phyloP scores from a whole-genome alignment of 192 early-diverging fungal species.

The Linnemannia elongata region DNA sequence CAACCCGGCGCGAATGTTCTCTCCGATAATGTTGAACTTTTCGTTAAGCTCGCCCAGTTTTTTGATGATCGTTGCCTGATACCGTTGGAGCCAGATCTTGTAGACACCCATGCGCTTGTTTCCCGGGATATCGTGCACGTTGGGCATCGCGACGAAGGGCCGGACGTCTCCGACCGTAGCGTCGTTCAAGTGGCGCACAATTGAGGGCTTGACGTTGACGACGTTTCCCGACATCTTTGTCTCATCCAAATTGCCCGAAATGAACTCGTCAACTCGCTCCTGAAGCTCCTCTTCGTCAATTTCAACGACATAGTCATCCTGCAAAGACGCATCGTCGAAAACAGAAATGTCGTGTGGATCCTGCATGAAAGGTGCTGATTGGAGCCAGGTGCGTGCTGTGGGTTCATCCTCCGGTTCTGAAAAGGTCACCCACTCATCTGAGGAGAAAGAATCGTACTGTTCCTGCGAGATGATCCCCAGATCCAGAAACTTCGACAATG shows the following conservation, averaged over 20 bases:
- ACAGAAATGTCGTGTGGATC: slow-evolving; percentile 47
- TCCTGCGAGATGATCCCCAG: slow-evolving; percentile 31
- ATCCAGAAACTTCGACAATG: slow-evolving; percentile 49
- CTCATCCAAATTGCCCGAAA: slow-evolving; percentile 35
- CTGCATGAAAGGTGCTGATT: slow-evolving; percentile 27
- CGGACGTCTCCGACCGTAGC: slow-evolving; percentile 23
- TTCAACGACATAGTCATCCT: slow-evolving; percentile 57
- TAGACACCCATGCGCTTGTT: slow-evolving; percentile 52
- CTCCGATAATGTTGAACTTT: slow-evolving; percentile 31
- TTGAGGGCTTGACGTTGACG: slow-evolving; percentile 40
- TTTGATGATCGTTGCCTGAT: slow-evolving; percentile 5
- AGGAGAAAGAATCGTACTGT: slow-evolving; percentile 57
- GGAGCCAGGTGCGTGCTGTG: slow-evolving; percentile 27
- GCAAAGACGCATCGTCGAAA: slow-evolving; percentile 47
- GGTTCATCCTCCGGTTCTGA: slow-evolving; percentile 38
- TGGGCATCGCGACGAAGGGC: slow-evolving; percentile 5
- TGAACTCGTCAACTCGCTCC: slow-evolving; percentile 60
- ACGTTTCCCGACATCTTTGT: slow-evolving; percentile 10
- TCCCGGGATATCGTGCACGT: slow-evolving; percentile 50
- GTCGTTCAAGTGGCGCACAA: slow-evolving; percentile 36
- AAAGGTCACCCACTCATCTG: slow-evolving; percentile 56
- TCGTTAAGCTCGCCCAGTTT: slow-evolving; percentile 24
- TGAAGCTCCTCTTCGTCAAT: slow-evolving; percentile 66
- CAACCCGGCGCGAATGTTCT: slow-evolving; percentile 34
- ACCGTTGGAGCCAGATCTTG: slow-evolving; percentile 46